phyloP scores from a whole-genome alignment of 1,284 basidiomycete species.

The Ganoderma boninense region DNA sequence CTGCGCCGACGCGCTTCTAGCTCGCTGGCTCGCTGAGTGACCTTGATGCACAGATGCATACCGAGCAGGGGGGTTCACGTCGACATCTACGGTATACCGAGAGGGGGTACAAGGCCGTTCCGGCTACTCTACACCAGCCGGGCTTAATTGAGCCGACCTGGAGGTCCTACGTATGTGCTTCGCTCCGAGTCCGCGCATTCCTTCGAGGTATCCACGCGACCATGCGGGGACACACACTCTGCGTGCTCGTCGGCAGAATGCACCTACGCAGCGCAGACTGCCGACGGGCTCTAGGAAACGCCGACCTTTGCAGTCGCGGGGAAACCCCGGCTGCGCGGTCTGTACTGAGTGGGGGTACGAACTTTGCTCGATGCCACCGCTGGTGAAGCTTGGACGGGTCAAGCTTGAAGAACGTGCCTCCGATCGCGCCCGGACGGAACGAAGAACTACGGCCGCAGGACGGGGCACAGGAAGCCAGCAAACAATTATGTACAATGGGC shows the following conservation, averaged over 20 bases:
- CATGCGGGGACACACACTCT: background rate
- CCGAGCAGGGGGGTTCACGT: background rate
- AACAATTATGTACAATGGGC: background rate
- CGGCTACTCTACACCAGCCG: background rate
- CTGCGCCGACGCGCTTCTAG: background rate
- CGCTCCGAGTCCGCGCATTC: background rate
- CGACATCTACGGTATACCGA: background rate
- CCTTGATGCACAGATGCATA: background rate
- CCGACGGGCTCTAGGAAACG: background rate
- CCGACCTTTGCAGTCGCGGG: background rate
- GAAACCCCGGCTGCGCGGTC: background rate
- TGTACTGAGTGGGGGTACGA: background rate
- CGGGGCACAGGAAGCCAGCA: background rate
- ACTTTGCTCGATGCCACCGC: background rate
- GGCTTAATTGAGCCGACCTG: background rate
- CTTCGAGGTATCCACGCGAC: background rate
- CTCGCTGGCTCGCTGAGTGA: background rate
- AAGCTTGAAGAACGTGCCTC: background rate
- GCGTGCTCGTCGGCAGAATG: background rate
- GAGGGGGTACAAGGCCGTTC: background rate
- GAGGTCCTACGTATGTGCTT: background rate
- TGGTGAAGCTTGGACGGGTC: background rate
- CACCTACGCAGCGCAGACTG: background rate
- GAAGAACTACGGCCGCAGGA: background rate
- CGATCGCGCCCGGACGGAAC: slow-evolving; percentile 1